Conservation (phyloP, 305 asterid species). For the Euphrasia arctica region DNA sequence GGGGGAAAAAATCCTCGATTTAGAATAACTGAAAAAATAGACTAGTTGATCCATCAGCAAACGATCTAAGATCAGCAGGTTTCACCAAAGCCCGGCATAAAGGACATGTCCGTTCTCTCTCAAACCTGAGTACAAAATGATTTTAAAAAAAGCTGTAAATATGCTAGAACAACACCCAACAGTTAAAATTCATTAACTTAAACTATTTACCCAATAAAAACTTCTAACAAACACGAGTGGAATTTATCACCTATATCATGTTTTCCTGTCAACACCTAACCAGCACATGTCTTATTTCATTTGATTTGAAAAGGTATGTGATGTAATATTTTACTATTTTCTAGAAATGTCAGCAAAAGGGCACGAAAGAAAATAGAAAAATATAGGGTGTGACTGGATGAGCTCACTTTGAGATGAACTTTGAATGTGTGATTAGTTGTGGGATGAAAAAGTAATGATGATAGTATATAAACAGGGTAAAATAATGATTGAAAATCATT, state of each 20-base stretch:
- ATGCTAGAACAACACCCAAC: too few species aligned
- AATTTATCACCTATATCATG: background rate
- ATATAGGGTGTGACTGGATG: too few species aligned
- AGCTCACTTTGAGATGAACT: too few species aligned
- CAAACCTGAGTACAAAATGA: constrained; percentile 52
- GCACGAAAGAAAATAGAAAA: background rate
- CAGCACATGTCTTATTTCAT: background rate
- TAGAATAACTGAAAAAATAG: constrained; percentile 79
- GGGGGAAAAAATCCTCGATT: constrained; percentile 28
- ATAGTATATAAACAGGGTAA: too few species aligned
- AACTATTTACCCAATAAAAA: constrained; percentile 6
- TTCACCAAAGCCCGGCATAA: constrained; percentile 83
- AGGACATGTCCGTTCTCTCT: constrained; percentile 91
- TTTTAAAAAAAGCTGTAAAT: background rate
- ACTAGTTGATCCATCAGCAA: constrained; percentile 78
- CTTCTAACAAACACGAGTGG: background rate
- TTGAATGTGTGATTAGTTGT: too few species aligned
- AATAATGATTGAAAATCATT: too few species aligned
- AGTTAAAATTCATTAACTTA: too few species aligned
- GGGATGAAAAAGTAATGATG: too few species aligned
- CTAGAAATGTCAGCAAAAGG: constrained; percentile 4
- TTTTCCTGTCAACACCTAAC: background rate
- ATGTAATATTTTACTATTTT: background rate
- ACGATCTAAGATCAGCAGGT: constrained; percentile 77
- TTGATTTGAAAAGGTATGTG: background rate